Percentiles rank a stretch among this genome's conserved stretches.
These are phyloP conservation scores for Endocladia muricata DNA, from an alignment of 31 red algal species.

Conservation along the genomic window DNA sequence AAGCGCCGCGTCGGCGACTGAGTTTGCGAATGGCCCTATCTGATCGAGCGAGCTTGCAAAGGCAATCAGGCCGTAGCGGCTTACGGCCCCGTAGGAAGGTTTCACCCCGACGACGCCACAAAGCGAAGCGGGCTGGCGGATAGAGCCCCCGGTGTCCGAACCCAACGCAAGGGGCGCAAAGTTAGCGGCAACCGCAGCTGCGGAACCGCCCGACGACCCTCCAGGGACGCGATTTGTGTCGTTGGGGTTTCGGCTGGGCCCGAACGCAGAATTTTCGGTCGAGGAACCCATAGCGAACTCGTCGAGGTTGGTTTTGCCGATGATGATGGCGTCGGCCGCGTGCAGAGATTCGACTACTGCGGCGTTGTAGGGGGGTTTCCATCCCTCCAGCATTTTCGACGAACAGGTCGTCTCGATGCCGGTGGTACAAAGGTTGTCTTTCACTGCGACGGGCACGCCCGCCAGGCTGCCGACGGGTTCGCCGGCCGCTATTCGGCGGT, in stretches of 20 bases:
- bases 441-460: neutral
- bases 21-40: neutral
- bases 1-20: constrained; percentile 1
- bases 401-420: neutral
- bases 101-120: constrained; percentile 65
- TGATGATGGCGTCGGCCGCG: neutral
- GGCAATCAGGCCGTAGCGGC: constrained; percentile 21
- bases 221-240: constrained; percentile 22
- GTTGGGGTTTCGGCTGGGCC: constrained; percentile 21
- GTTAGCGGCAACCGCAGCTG: constrained; percentile 59
- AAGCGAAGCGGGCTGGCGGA: constrained; percentile 52
- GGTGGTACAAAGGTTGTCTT: neutral
- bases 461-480: neutral
- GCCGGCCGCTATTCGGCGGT: neutral
- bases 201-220: constrained; percentile 71
- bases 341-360: neutral
- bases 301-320: neutral
- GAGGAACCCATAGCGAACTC: neutral
- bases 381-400: neutral
- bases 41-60: constrained; percentile 25
- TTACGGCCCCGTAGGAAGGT: constrained; percentile 39
- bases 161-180: constrained; percentile 49
- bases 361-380: neutral
- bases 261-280: neutral
- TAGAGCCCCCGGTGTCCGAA: constrained; percentile 55